Percentiles rank a stretch among this genome's conserved stretches.
Evolutionary conservation across 495 filamentous ascomycete genomes (phyloP).

Genomic region (Aspergillus funiculosus): DNA sequence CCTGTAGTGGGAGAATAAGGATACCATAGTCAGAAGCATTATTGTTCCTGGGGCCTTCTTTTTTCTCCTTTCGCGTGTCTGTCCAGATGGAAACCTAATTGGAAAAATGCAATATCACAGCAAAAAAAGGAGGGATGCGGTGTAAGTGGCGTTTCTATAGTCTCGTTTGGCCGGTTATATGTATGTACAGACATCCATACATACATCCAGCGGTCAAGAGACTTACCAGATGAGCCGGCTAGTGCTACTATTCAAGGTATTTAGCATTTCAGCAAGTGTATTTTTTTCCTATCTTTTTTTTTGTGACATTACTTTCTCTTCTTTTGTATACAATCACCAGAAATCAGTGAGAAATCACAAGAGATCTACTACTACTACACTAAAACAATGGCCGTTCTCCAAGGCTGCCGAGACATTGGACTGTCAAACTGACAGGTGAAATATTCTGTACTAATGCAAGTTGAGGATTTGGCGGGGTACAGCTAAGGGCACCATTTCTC

Average conservation of each 20-base stretch:
- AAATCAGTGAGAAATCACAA: not conserved
- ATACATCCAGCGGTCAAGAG: slow-evolving; percentile 13
- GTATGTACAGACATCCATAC: too few species aligned
- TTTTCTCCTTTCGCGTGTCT: slow-evolving; percentile 3
- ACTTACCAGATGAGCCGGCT: not conserved
- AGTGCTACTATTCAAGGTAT: too few species aligned
- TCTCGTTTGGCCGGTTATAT: slow-evolving; percentile 5
- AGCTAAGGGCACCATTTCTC: not conserved
- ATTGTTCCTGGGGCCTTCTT: not conserved
- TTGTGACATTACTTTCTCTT: too few species aligned
- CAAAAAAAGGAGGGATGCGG: slow-evolving; percentile 15
- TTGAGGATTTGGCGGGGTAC: slow-evolving; percentile 3
- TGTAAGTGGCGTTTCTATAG: slow-evolving; percentile 18
- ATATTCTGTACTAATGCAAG: slow-evolving; percentile 1
- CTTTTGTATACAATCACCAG: too few species aligned
- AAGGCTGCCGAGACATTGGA: not conserved
- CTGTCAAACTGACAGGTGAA: slow-evolving; percentile 2
- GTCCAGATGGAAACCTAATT: not conserved
- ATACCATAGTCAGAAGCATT: not conserved
- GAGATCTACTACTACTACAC: too few species aligned
- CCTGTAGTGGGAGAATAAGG: too few species aligned
- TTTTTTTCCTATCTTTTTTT: too few species aligned
- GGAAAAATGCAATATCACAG: not conserved
- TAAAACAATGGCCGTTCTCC: too few species aligned
- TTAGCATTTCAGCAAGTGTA: too few species aligned